Evolutionary conservation across 805 yeast genomes (phyloP).

Genomic region (Jamesozyma gamospora): DNA sequence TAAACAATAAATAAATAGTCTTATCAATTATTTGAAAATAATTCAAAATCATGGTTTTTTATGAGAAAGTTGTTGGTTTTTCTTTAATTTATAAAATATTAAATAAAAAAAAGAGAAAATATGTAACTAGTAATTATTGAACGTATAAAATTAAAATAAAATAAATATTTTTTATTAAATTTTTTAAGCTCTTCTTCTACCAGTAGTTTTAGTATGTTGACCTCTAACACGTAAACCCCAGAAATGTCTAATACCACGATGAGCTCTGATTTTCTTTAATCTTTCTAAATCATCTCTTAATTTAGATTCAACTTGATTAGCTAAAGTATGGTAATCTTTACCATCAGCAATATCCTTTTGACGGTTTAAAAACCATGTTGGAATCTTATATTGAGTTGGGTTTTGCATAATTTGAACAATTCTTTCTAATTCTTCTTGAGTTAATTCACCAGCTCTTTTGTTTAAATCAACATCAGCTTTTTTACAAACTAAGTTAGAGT

Average conservation of each 20-base stretch:
- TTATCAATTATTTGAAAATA: too few relatives aligned
- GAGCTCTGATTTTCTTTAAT: slow-evolving; percentile 99
- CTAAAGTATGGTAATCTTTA: slow-evolving; percentile 97
- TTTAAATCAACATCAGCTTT: slow-evolving; percentile 98
- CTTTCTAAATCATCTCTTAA: slow-evolving; percentile 99
- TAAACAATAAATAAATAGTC: too few relatives aligned
- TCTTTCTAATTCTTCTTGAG: slow-evolving; percentile 99
- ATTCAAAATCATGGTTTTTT: too few relatives aligned
- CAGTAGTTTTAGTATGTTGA: slow-evolving; percentile 99
- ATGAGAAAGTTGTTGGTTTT: too few relatives aligned
- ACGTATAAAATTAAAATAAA: too few relatives aligned
- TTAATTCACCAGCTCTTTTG: slow-evolving; percentile 99
- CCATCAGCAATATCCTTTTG: slow-evolving; percentile 98
- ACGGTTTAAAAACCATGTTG: slow-evolving; percentile 99
- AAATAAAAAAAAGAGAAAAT: too few relatives aligned
- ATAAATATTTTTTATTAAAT: slow-evolving; percentile 1
- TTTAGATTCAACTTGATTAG: slow-evolving; percentile 98
- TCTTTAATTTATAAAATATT: too few relatives aligned
- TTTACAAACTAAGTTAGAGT: slow-evolving; percentile 99
- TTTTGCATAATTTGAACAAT: slow-evolving; percentile 99
- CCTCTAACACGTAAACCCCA: slow-evolving; percentile 99
- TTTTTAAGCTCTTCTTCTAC: slow-evolving; percentile 70
- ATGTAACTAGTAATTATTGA: too few relatives aligned
- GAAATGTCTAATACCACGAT: slow-evolving; percentile 99
- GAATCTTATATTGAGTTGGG: slow-evolving; percentile 99